A percentile compares a stretch with the other conserved stretches of the same genome.
These are phyloP conservation scores for Saxophila tyrrhenica DNA, from an alignment of 495 filamentous ascomycete species.

Conservation along the genomic window DNA sequence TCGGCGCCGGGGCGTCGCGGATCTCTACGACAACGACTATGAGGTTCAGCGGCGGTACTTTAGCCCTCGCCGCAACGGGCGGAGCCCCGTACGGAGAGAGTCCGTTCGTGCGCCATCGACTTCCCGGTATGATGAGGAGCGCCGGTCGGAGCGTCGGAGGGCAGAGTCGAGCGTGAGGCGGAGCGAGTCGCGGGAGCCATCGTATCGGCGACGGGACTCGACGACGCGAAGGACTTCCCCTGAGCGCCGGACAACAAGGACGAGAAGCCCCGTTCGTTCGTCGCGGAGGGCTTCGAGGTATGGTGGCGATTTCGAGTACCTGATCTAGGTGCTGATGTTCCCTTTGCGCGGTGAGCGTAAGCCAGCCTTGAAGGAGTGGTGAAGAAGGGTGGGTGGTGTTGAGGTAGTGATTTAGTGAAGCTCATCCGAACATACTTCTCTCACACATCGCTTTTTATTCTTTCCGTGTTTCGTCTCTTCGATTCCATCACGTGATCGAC, in stretches of 20 bases:
- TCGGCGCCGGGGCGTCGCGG: not conserved
- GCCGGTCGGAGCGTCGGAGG: not conserved
- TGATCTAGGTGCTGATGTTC: not conserved
- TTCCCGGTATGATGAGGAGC: not conserved
- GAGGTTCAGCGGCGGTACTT: not conserved
- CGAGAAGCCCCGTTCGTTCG: not conserved
- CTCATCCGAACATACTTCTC: not conserved
- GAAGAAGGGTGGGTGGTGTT: not conserved
- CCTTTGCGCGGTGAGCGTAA: not conserved
- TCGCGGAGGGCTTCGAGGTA: not conserved
- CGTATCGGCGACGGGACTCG: not conserved
- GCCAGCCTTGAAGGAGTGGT: not conserved
- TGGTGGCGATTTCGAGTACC: not conserved
- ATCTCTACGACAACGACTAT: not conserved
- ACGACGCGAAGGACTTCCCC: not conserved
- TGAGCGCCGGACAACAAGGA: not conserved
- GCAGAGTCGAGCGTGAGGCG: not conserved
- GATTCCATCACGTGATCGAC: too few relatives aligned
- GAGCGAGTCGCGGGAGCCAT: not conserved
- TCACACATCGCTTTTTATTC: not conserved
- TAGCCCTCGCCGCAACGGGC: too few relatives aligned
- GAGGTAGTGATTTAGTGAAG: not conserved
- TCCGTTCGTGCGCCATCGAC: not conserved
- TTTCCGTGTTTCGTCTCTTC: not conserved
- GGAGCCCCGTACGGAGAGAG: not conserved